A percentile compares a stretch with the other conserved stretches of the same genome.
These are phyloP conservation scores for Bruguiera parviflora DNA, from an alignment of 345 rosid species.

Conservation along the genomic window DNA sequence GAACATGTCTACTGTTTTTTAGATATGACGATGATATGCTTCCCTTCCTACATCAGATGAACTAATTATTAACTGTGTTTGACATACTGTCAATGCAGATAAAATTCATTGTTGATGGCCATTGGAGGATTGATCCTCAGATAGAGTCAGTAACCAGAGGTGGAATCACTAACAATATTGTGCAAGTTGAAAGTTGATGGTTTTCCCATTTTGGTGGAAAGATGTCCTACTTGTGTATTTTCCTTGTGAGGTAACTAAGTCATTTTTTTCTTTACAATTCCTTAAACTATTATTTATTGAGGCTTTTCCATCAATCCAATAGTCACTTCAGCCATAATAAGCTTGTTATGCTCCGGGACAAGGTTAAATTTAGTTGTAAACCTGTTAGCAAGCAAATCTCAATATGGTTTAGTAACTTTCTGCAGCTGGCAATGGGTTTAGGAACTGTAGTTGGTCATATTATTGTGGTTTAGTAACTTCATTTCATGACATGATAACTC, in stretches of 20 bases:
- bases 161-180: slow-evolving; percentile 69
- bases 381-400: no score
- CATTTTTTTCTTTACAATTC: slow-evolving; percentile 2
- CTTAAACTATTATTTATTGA: background rate
- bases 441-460: no score
- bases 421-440: no score
- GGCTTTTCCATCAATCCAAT: background rate
- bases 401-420: no score
- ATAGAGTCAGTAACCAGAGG: slow-evolving; percentile 52
- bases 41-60: background rate
- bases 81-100: slow-evolving; percentile 38
- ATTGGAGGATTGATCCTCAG: slow-evolving; percentile 68
- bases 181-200: slow-evolving; percentile 50
- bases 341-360: background rate
- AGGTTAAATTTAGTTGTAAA: no score
- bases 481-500: no score
- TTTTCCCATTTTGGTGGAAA: slow-evolving; percentile 1
- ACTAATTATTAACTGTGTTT: background rate
- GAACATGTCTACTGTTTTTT: no score
- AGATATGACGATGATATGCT: no score
- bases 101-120: slow-evolving; percentile 82
- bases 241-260: slow-evolving; percentile 10
- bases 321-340: slow-evolving; percentile 1
- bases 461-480: no score
- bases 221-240: background rate